Conservation (phyloP, 2,329 filamentous ascomycete genomes). For the Pseudogymnoascus sp. region DNA sequence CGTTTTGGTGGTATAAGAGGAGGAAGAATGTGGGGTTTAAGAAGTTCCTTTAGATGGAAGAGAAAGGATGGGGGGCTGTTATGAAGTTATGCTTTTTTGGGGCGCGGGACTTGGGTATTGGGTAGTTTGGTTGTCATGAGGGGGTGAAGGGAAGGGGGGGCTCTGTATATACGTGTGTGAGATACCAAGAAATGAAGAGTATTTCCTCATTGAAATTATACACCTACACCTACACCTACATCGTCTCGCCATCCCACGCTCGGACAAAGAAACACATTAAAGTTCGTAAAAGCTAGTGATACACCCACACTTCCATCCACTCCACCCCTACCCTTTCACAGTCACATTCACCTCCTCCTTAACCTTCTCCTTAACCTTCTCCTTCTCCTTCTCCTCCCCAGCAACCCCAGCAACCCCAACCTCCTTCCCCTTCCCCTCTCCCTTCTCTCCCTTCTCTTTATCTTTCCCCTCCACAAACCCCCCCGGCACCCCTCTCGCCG, state of each 20-base stretch:
- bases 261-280: background rate
- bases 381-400: background rate
- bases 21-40: slow-evolving; percentile 23
- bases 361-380: background rate
- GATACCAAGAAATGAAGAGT: background rate
- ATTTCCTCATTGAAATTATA: background rate
- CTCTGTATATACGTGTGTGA: background rate
- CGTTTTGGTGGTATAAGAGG: slow-evolving; percentile 27
- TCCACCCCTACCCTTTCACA: background rate
- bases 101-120: background rate
- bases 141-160: background rate
- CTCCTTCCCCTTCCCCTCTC: background rate
- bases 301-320: background rate
- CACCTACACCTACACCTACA: background rate
- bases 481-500: background rate
- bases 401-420: background rate
- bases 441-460: background rate
- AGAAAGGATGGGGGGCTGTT: too few species aligned
- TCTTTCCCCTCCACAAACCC: background rate
- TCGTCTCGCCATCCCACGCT: background rate
- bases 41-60: slow-evolving; percentile 26
- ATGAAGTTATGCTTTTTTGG: slow-evolving; percentile 5
- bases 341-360: background rate
- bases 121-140: background rate
- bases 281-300: background rate